These are phyloP conservation scores for Pycnococcus provasolii DNA, from an alignment of 139 green algal genomes.

Conservation along the genomic window DNA sequence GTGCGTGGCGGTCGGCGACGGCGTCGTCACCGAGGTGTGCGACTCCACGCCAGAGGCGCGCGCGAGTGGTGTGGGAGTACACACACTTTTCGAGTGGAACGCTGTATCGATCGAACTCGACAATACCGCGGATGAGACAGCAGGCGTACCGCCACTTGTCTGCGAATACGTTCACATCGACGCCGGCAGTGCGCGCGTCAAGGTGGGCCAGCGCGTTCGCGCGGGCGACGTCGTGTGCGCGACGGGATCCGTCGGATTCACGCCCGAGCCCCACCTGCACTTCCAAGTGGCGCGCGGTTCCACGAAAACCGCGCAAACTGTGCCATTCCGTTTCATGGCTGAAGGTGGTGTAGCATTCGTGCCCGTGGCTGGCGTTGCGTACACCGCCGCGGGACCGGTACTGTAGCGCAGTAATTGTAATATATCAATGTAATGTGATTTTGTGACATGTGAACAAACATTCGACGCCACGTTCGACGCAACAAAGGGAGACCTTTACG, in stretches of 20 bases:
- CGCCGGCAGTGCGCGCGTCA: background rate
- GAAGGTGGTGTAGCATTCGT: too few species aligned
- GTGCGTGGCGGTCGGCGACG: conserved; percentile 9
- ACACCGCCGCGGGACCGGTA: too few species aligned
- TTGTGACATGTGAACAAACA: too few species aligned
- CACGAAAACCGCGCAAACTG: too few species aligned
- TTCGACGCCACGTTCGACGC: too few species aligned
- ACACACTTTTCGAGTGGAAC: conserved; percentile 23
- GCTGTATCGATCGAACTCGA: conserved; percentile 6
- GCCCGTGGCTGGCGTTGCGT: too few species aligned
- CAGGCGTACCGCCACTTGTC: background rate
- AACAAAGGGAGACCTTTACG: too few species aligned
- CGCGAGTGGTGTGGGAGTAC: background rate
- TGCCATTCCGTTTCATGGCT: too few species aligned
- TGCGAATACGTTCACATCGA: conserved; percentile 25
- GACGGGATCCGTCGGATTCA: conserved; percentile 12
- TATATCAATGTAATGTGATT: too few species aligned
- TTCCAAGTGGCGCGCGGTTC: background rate
- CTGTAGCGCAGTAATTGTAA: too few species aligned
- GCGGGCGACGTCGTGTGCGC: conserved; percentile 12
- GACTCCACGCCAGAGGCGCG: background rate
- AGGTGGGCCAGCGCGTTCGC: conserved; percentile 7
- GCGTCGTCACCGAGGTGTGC: conserved; percentile 7
- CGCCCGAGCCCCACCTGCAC: conserved; percentile 21
- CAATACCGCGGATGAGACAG: background rate